phyloP scores from a whole-genome alignment of 371 early-diverging fungal species.

The Mucor plumbeus region DNA sequence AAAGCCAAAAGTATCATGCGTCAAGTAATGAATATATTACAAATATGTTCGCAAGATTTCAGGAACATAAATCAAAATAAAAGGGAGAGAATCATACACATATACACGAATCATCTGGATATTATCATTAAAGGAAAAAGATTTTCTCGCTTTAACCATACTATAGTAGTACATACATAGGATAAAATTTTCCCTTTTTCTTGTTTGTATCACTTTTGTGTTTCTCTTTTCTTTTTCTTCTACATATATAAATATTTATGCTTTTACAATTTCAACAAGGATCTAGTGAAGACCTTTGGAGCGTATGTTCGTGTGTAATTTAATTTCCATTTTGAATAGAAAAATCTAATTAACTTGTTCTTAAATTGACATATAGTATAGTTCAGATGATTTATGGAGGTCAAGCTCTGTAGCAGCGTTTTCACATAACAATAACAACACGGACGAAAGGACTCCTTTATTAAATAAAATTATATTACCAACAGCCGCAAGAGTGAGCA shows the following conservation, averaged over 20 bases:
- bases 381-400: constrained; percentile 35
- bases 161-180: neutral
- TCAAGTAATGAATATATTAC: too few relatives aligned
- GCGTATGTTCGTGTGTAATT: constrained; percentile 20
- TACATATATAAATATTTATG: constrained; percentile 15
- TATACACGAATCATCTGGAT: too few relatives aligned
- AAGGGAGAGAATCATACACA: too few relatives aligned
- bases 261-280: constrained; percentile 37
- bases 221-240: neutral
- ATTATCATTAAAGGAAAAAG: neutral
- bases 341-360: neutral
- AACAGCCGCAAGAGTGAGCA: constrained; percentile 42
- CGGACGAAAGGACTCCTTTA: constrained; percentile 50
- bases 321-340: neutral
- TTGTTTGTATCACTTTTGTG: constrained; percentile 1
- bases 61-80: too few relatives aligned
- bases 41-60: too few relatives aligned
- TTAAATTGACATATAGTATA: constrained; percentile 18
- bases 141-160: neutral
- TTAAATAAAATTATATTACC: constrained; percentile 42
- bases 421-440: neutral
- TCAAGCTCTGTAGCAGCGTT: constrained; percentile 21
- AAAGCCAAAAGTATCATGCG: neutral
- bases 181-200: neutral
- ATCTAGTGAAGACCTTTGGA: constrained; percentile 36